These are phyloP conservation scores for Cladosporium sp. DNA, from an alignment of 2,329 filamentous ascomycete genomes.

Conservation along the genomic window DNA sequence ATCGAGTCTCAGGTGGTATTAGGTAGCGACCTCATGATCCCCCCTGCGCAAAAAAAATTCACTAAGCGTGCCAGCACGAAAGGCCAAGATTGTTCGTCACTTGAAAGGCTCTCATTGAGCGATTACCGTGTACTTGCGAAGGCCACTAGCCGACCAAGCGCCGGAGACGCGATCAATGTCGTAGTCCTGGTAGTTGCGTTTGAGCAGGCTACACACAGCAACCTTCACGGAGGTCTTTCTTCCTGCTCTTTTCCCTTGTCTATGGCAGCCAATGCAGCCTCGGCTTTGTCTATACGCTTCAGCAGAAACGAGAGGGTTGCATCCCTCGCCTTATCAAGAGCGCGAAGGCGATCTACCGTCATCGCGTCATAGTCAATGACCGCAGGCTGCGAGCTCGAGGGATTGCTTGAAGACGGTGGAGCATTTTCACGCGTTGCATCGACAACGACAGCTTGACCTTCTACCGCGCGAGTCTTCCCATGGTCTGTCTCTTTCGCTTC, in stretches of 20 bases:
- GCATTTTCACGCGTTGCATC: constrained; percentile 4
- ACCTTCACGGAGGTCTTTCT: constrained; percentile 6
- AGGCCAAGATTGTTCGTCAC: too few relatives aligned
- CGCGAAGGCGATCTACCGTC: constrained; percentile 35
- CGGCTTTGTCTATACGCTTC: constrained; percentile 47
- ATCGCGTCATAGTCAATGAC: constrained; percentile 37
- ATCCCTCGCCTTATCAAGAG: constrained; percentile 46
- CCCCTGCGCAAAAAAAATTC: too few relatives aligned
- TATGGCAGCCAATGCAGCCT: constrained; percentile 25
- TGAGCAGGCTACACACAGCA: background rate
- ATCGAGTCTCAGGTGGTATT: too few relatives aligned
- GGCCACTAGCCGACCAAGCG: too few relatives aligned
- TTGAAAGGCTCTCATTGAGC: too few relatives aligned
- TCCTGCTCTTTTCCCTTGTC: background rate
- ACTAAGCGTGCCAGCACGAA: too few relatives aligned
- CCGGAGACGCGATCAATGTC: too few relatives aligned
- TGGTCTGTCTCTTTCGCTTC: constrained; percentile 12
- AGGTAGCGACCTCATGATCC: too few relatives aligned
- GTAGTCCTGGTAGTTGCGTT: too few relatives aligned
- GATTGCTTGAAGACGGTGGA: background rate
- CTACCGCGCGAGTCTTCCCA: background rate
- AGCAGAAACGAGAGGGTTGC: constrained; percentile 47
- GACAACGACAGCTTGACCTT: background rate
- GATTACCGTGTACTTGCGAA: too few relatives aligned
- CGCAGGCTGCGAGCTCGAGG: background rate